Base-by-base conservation (phyloP, 805 yeast species). In the Kodamaea kaohsiungensis region DNA sequence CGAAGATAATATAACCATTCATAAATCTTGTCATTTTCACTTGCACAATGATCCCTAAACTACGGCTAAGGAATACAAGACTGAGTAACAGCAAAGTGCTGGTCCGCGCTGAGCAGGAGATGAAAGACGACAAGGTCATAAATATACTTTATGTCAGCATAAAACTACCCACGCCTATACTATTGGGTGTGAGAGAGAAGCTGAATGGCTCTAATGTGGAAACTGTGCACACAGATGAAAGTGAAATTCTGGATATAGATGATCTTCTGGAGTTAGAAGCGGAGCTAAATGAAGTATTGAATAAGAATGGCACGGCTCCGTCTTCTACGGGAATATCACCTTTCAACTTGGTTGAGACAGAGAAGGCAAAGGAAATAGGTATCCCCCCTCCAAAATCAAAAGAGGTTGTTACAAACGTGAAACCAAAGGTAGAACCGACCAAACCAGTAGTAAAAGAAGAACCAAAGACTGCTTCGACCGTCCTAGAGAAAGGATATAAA, bases 11-110 rank as follows among this genome's bases (percentile, higher is more conserved):
- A 4, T 19, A 16, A 8, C 2, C 13, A n/a, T 38, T 15, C 15
- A 38, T 16, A 38, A 7, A 16, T 7, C 25, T 10, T 10, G 25
- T 17, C 43, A 17, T 40, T 40, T 16, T 9, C 35, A 5, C 35
- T 30, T 9, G 12, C 13, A 40, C 17, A 40, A 40, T 40, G 45
- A 53, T 53, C n/a, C 54, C 56, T 12, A 56, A 53, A 30, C 54
- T 56, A 48, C 58, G 58, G 33, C 46, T 56, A 37, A 42, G 56
- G 19, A 51, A 52, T 9, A 46, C 56, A 27, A 51, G 43, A 45
- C 57, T 39, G 22, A 17, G 27, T 37, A 54, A 43, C 49, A 46
- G 19, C 37, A 50, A 50, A 27, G 53, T 54, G 9, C 45, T 35
- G 39, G 39, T 54, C 9, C 49, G 35, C 42, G 27, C 46, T 7